Evolutionary conservation across 2,329 filamentous ascomycete genomes (phyloP).

Genomic region (Paracorniculantispora psalliotae): DNA sequence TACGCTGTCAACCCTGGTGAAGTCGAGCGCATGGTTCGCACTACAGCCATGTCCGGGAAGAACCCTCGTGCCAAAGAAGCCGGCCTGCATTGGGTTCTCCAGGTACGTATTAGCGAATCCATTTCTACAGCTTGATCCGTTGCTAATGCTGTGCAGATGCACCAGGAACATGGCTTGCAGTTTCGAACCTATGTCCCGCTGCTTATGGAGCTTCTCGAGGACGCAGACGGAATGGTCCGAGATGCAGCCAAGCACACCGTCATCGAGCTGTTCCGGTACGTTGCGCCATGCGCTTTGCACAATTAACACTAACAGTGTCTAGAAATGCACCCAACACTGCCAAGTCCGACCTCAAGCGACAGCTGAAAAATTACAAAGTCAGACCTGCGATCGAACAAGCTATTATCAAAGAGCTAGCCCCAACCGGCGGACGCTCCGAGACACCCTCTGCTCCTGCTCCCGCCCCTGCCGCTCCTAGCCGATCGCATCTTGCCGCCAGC

Average conservation of each 20-base stretch:
- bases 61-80: constrained; percentile 81
- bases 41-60: constrained; percentile 71
- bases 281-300: neutral
- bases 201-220: constrained; percentile 82
- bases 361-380: constrained; percentile 78
- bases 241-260: constrained; percentile 79
- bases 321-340: constrained; percentile 75
- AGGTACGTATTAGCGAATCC: too few species aligned
- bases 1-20: constrained; percentile 66
- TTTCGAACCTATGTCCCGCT: constrained; percentile 80
- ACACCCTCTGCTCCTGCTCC: constrained; percentile 36
- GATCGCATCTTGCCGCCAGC: constrained; percentile 38
- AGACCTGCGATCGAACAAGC: constrained; percentile 78
- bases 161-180: constrained; percentile 69
- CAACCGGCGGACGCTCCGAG: constrained; percentile 41
- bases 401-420: constrained; percentile 69
- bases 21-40: constrained; percentile 75
- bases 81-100: constrained; percentile 78
- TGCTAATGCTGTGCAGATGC: constrained; percentile 54
- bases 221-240: constrained; percentile 81
- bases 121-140: too few species aligned
- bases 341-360: constrained; percentile 83
- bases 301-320: constrained; percentile 11
- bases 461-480: constrained; percentile 36
- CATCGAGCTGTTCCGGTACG: constrained; percentile 78